Evolutionary conservation across 768 basidiomycete species (phyloP), one percentile per base, ranked within the genome.

Genomic region (Boletales sp.): DNA sequence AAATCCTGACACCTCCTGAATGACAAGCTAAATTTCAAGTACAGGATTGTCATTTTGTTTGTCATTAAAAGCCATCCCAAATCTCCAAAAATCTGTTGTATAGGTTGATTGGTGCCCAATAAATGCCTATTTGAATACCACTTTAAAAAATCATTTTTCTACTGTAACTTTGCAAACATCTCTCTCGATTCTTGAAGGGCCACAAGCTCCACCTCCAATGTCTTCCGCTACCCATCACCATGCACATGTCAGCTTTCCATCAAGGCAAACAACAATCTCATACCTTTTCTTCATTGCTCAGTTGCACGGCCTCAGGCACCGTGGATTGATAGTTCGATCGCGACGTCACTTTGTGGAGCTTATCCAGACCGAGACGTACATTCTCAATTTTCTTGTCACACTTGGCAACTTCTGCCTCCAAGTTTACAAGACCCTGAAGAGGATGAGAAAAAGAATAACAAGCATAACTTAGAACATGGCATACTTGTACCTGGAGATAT

Each of bases 371-470:
- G 44, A 88, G 54, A 45, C 76, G 74, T 2, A 34, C 84, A 10
- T 93, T 71, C 35, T 86, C 81, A 3, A 90, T 77, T 70, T 94
- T 97, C 81, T 97, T 97, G 63, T 91, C 83, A 53, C 86, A 84
- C 69, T 94, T 97, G 36, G 79, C 74, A 40, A 97, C 87, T 69
- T 98, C 95, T 2, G 80, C 82, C 40, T 91, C 85, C 7, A 95
- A 72, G 69, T 98, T 87, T 15, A 99, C 85, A 37, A 94, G 82
- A 21, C 94, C 93, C 93, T 97, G 57, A 14, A 43, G 11, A 40
- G 5, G 2, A 38, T 50, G 5, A 50, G 37, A 39, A 5, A 44
- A 11, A 3, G 29, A 32, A 10, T 2, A n/a, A 34, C 14, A 7
- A 10, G 40, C 2, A 13, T 0, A 14, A 21, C 11, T 1, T 17